Conservation (phyloP, 805 yeast species). For the Yarrowia sp. region DNA sequence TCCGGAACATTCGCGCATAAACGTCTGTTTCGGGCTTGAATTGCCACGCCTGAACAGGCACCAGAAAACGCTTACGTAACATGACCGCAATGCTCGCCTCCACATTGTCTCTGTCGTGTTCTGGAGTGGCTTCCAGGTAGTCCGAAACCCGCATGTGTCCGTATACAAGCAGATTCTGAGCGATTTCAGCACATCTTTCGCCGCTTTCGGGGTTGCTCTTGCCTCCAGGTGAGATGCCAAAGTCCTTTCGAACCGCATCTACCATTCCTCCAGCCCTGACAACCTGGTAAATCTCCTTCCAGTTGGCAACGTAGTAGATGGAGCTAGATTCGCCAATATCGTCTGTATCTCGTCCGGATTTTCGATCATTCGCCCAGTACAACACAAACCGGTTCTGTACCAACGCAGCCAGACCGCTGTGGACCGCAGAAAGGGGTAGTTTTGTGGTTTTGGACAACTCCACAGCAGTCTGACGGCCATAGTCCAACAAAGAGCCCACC, state of each 20-base stretch:
- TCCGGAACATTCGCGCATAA: conserved; percentile 29
- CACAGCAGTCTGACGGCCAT: conserved; percentile 60
- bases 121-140: conserved; percentile 38
- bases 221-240: conserved; percentile 1
- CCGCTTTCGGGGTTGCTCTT: conserved; percentile 41
- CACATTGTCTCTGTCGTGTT: conserved; percentile 37
- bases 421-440: conserved; percentile 51
- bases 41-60: conserved; percentile 45
- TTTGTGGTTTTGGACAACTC: conserved; percentile 51
- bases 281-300: conserved; percentile 59
- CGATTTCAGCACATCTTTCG: conserved; percentile 50
- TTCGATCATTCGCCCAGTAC: conserved; percentile 46
- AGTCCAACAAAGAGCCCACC: conserved; percentile 56
- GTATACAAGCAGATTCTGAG: conserved; percentile 63
- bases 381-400: conserved; percentile 75
- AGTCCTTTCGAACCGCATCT: conserved; percentile 38
- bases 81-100: conserved; percentile 42
- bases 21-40: conserved; percentile 38
- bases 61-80: conserved; percentile 49
- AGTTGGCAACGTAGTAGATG: conserved; percentile 54
- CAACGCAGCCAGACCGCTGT: conserved; percentile 67
- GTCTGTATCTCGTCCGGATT: background rate
- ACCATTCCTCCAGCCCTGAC: conserved; percentile 78
- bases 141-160: conserved; percentile 65
- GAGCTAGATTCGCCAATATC: background rate